Evolutionary conservation across 169 alveolate species (phyloP), one percentile per base, ranked within the genome.

Genomic region (Plasmodium inui): DNA sequence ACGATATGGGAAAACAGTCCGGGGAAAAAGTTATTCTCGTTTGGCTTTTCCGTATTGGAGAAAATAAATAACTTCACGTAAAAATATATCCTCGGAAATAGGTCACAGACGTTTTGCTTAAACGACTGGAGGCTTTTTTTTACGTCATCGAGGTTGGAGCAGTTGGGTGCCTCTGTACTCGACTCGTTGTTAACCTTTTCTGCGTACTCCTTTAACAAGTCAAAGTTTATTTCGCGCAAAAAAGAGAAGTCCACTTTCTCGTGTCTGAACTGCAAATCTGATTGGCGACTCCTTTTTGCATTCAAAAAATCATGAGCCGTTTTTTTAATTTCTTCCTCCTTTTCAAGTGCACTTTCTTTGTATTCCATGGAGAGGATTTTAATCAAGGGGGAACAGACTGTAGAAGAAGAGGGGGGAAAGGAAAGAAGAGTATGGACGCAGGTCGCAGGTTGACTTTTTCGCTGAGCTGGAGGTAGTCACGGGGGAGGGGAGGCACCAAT

Each of bases 21-120:
- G 3, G 37, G 57, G 46, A 91, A 91, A 50, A 91, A 91, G 50
- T 46, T 28, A 72, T 82, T 81, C 83, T 67, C 95, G 10, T 71
- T n/a, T 3, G 78, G 78, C 57, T 74, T 26, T 17, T 91, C 95
- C n/a, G 92, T 41, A 72, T 91, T 91, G 57, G 95, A 81, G 28
- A 5, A 50, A 30, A 91, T 91, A 91, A 91, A 91, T 28, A 91
- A 22, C 78, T 91, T 91, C 22, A 78, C 81, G 39, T 91, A 91
- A 78, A 91, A 91, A 57, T 91, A 91, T n/a, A 91, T 82, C 71
- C 57, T 91, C 12, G 95, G 95, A 70, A 76, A 91, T 30, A 91
- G 14, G 39, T 19, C 10, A 82, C 73, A 57, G n/a, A 91, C 26
- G 9, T 72, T n/a, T 46, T 91, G 83, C 30, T 71, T 61, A 82